Evolutionary conservation across 2,329 filamentous ascomycete species (phyloP).

Genomic region (Fusarium albidum): DNA sequence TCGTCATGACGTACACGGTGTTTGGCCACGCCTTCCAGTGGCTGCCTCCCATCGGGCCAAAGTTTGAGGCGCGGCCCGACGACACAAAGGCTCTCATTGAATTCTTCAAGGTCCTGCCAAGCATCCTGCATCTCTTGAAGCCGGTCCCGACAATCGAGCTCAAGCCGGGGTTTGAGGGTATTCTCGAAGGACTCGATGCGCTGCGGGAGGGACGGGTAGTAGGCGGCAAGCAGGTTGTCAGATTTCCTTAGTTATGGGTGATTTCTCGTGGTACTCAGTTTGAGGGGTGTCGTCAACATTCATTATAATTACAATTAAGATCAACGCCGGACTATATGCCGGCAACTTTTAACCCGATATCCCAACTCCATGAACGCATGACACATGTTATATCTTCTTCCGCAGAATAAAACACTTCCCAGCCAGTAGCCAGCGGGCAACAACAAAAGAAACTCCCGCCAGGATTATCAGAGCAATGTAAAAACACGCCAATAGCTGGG

Average conservation of each 20-base stretch:
- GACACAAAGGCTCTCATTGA: conserved; percentile 35
- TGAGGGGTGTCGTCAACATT: too few relatives aligned
- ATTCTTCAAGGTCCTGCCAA: conserved; percentile 33
- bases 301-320: too few relatives aligned
- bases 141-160: conserved; percentile 27
- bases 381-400: conserved; percentile 5
- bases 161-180: conserved; percentile 27
- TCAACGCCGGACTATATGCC: not conserved
- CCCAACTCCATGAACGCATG: not conserved
- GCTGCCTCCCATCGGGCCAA: conserved; percentile 40
- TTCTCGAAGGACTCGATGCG: conserved; percentile 8
- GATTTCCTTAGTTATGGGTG: not conserved
- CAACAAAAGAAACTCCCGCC: conserved; percentile 40
- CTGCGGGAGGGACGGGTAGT: conserved; percentile 9
- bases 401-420: conserved; percentile 8
- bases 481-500: conserved; percentile 52
- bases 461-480: conserved; percentile 51
- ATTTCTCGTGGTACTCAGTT: too few relatives aligned
- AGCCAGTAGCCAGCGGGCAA: conserved; percentile 24
- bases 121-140: conserved; percentile 19
- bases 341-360: too few relatives aligned
- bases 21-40: conserved; percentile 38
- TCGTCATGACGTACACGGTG: conserved; percentile 38
- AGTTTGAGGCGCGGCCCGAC: conserved; percentile 38
- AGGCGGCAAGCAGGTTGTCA: conserved; percentile 17